Base-by-base conservation (phyloP, 2,329 filamentous ascomycete genomes). In the Pyrenophora tritici-repentis region DNA sequence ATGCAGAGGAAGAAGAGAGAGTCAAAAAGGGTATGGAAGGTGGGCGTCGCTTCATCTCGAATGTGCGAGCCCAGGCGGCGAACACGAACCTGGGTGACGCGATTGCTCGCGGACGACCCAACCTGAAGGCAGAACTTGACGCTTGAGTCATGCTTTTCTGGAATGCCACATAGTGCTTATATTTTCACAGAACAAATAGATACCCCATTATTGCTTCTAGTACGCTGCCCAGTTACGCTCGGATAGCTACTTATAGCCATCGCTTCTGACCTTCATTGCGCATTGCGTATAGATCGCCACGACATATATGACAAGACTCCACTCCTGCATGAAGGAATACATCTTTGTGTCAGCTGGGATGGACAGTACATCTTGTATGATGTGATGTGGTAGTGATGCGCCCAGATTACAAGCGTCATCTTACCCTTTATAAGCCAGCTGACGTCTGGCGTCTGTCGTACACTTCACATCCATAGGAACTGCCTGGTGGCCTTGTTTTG, bases 1-100 rank as follows among this genome's bases (percentile, higher is more conserved):
- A 72, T 39, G 69, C 68, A 6, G 67, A 63, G n/a, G 68, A 72
- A 38, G 67, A 68, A 31, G 63, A 55, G 22, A 63, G 55, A 40
- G 62, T 57, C 34, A 66, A 55, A 51, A 49, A 62, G 24, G 58
- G 56, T 24, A 62, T 42, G 42, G 66, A 69, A 35, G 66, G 66
- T 2, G 57, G 61, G 3, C 61, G 55, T 1, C 59, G 58, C 6
- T 66, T 70, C 49, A 63, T 67, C 4, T 59, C 63, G 8, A 55
- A 50, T 18, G 34, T 70, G 20, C 60, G 63, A 3, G 53, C 56
- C 1, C 61, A 69, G 39, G 62, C 64, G 3, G 50, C 58, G 1
- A 62, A 67, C 32, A 56, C 66, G 57, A 58, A 66, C 34, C 17
- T 70, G 18, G 66, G 67, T 2, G 66, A 69, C 41, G 62, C 53